These are phyloP conservation scores for Cercospora zeae-maydis DNA, from an alignment of 2,329 filamentous ascomycete genomes.

Conservation along the genomic window DNA sequence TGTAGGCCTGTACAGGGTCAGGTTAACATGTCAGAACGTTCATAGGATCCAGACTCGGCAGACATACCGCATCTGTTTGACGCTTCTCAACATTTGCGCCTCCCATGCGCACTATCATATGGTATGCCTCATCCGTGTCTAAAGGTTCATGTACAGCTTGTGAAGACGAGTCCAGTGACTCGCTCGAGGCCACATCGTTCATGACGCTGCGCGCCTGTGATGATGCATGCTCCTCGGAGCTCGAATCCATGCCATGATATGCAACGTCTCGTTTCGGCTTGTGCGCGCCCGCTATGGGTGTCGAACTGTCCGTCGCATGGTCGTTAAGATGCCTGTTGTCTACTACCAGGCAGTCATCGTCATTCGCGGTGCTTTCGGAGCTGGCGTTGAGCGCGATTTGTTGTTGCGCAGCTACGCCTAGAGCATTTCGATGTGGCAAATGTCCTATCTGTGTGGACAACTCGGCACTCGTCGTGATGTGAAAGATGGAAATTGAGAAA, in stretches of 20 bases:
- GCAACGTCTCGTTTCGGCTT: neutral
- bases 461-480: neutral
- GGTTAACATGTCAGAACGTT: neutral
- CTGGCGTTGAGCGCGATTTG: neutral
- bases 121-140: constrained; percentile 1
- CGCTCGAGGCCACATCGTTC: neutral
- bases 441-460: neutral
- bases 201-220: neutral
- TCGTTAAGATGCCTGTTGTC: neutral
- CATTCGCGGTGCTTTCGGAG: neutral
- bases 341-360: neutral
- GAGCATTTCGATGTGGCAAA: neutral
- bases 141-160: neutral
- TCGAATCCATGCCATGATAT: neutral
- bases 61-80: constrained; percentile 5
- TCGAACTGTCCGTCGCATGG: neutral
- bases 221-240: neutral
- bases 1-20: constrained; percentile 13
- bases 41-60: neutral
- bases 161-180: neutral
- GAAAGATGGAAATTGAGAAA: neutral
- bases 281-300: neutral
- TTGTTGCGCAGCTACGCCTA: neutral
- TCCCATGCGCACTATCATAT: neutral
- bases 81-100: neutral